phyloP scores from a whole-genome alignment of 805 yeast genomes.

The Middelhovenomyces tepae region DNA sequence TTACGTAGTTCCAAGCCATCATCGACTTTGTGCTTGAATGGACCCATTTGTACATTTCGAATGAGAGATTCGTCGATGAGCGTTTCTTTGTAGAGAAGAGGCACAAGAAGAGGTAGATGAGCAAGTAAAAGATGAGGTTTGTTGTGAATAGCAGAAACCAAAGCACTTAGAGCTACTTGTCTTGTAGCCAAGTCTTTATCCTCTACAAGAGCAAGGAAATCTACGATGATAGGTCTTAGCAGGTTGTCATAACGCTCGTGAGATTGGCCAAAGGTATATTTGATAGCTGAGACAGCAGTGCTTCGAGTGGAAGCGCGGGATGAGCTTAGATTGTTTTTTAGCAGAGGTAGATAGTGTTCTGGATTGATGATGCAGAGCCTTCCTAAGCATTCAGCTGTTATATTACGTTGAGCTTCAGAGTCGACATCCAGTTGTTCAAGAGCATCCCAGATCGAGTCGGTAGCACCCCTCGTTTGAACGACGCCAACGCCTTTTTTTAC shows the following conservation, averaged over 20 bases:
- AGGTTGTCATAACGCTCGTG: slow-evolving; percentile 17
- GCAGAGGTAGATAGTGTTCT: slow-evolving; percentile 23
- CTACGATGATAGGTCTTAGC: slow-evolving; percentile 20
- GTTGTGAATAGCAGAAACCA: slow-evolving; percentile 52
- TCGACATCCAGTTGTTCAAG: slow-evolving; percentile 12
- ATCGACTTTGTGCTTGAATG: slow-evolving; percentile 75
- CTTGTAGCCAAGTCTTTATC: slow-evolving; percentile 43
- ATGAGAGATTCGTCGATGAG: slow-evolving; percentile 47
- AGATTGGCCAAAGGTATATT: slow-evolving; percentile 29
- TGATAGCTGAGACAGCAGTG: slow-evolving; percentile 30
- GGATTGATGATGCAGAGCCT: slow-evolving; percentile 23
- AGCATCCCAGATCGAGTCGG: slow-evolving; percentile 13
- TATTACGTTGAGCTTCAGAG: slow-evolving; percentile 10
- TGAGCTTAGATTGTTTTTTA: slow-evolving; percentile 21
- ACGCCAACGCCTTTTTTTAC: no score
- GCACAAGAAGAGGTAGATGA: slow-evolving; percentile 39
- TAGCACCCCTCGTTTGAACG: no score
- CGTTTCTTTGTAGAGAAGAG: slow-evolving; percentile 46
- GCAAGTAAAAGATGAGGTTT: slow-evolving; percentile 41
- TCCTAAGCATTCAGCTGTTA: slow-evolving; percentile 22
- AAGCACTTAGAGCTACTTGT: slow-evolving; percentile 49
- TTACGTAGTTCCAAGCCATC: slow-evolving; percentile 68
- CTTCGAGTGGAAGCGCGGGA: slow-evolving; percentile 17
- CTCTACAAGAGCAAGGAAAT: slow-evolving; percentile 25
- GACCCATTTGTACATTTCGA: slow-evolving; percentile 71